Evolutionary conservation across 768 basidiomycete species (phyloP), one percentile per base, ranked within the genome.

Genomic region (Xerocomellus dryophilus): DNA sequence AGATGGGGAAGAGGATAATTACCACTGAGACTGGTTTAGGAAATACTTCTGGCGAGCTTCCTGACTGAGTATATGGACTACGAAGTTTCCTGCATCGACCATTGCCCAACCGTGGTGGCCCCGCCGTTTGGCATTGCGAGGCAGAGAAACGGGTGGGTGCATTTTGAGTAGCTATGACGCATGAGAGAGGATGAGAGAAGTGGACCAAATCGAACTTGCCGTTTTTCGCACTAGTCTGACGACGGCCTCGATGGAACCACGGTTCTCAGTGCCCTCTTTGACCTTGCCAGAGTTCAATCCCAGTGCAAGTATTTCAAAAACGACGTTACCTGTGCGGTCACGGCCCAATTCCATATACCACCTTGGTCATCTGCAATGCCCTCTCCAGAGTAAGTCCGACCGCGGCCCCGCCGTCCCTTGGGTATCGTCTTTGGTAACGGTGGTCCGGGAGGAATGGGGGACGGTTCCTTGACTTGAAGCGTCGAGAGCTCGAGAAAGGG

Each of bases 211-310:
- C 34, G 41, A 18, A 79, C 86, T 53, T 57, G 86, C 90, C 58
- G 81, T 77, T 72, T 87, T 91, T 57, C 89, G 76, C 25, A 90
- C 79, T 12, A 81, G 67, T 45, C 88, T 78, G 41, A 88, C 80
- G 36, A 91, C 82, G 8, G 84, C 82, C 63, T 91, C 88, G 51
- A 93, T 84, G 2, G 84, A 81, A 7, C 90, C 91, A 61, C 85
- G 79, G 51, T 80, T 83, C 74, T 93, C 90, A 7, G 88, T 88
- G 9, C 90, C 90, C 61, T 90, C 87, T 66, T 90, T 93, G 46
- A 93, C 88, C 86, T 89, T 18, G 56, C 15, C 50, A 44, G 20
- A 39, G 39, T 55, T 56, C 49, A n/a, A n/a, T n/a, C n/a, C n/a
- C n/a, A 57, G 23, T 9, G 17, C 42, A 7, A 18, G 49, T 1